phyloP scores from a whole-genome alignment of 108 stramenopile species.

The Epithemia pelagica region DNA sequence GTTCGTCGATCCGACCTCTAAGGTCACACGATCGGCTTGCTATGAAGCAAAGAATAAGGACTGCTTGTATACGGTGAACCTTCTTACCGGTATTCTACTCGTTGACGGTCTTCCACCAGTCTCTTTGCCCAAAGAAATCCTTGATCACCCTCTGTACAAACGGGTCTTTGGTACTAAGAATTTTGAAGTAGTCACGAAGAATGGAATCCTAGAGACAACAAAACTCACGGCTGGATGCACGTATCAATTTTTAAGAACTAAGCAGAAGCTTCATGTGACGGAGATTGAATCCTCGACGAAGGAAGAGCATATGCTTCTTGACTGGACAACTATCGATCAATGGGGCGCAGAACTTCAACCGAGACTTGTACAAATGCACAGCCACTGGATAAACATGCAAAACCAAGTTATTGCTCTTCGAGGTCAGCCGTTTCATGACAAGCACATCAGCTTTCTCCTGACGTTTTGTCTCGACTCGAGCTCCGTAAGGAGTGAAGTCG shows the following conservation, averaged over 20 bases:
- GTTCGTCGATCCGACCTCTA: background rate
- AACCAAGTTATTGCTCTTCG: background rate
- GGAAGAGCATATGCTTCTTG: background rate
- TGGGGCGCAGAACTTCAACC: background rate
- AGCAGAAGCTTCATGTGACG: background rate
- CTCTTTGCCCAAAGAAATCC: slow-evolving; percentile 25
- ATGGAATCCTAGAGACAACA: slow-evolving; percentile 21
- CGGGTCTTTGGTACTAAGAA: slow-evolving; percentile 23
- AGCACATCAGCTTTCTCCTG: background rate
- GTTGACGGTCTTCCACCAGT: slow-evolving; percentile 44
- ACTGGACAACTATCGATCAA: background rate
- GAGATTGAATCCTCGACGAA: background rate
- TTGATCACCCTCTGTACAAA: slow-evolving; percentile 20
- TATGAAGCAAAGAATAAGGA: slow-evolving; percentile 23
- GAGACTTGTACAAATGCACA: background rate
- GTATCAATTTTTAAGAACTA: background rate
- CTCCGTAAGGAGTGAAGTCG: background rate
- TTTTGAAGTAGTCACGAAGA: slow-evolving; percentile 24
- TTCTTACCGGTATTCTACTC: slow-evolving; percentile 39
- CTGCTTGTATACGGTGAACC: slow-evolving; percentile 29
- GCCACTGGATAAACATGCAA: background rate
- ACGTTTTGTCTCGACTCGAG: background rate
- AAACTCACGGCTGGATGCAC: slow-evolving; percentile 15
- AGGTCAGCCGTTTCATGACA: background rate
- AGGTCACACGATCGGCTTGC: slow-evolving; percentile 14